A percentile compares a stretch with the other conserved stretches of the same genome.
Evolutionary conservation across 2,329 filamentous ascomycete genomes (phyloP).

Genomic region (Fusarium heterosporum): DNA sequence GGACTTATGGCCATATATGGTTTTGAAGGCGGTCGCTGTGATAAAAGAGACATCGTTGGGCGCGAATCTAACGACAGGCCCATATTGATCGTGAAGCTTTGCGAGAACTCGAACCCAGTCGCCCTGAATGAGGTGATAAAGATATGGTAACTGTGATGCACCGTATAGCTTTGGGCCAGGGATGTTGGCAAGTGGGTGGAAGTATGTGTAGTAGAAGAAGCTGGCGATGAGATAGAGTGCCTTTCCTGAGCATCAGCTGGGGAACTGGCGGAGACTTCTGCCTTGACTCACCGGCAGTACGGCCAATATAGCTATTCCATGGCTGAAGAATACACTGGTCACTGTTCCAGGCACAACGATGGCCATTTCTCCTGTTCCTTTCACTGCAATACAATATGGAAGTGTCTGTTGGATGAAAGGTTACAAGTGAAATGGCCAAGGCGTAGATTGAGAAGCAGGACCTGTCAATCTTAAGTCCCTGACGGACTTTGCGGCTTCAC

Average conservation of each 20-base stretch:
- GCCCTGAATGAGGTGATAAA: neutral
- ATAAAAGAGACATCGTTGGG: slow-evolving; percentile 14
- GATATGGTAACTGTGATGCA: neutral
- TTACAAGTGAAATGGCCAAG: too few relatives aligned
- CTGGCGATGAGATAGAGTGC: neutral
- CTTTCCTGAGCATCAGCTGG: neutral
- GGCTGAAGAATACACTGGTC: neutral
- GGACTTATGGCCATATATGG: slow-evolving; percentile 1
- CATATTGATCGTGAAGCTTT: slow-evolving; percentile 1
- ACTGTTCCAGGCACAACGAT: neutral
- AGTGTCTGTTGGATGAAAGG: too few relatives aligned
- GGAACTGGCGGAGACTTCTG: neutral
- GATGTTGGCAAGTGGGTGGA: slow-evolving; percentile 16
- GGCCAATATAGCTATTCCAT: neutral
- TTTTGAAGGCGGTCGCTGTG: slow-evolving; percentile 7
- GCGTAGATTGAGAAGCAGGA: too few relatives aligned
- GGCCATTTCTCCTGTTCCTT: neutral
- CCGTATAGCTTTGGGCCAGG: slow-evolving; percentile 8
- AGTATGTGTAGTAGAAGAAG: neutral
- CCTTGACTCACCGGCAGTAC: neutral
- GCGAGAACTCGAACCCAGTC: neutral
- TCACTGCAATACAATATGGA: too few relatives aligned
- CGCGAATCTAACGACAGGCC: neutral
- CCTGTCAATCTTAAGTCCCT: too few relatives aligned
- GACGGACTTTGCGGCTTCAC: too few relatives aligned